Conservation (phyloP, 176 grass and related monocot genomes). For the Poa annua region DNA sequence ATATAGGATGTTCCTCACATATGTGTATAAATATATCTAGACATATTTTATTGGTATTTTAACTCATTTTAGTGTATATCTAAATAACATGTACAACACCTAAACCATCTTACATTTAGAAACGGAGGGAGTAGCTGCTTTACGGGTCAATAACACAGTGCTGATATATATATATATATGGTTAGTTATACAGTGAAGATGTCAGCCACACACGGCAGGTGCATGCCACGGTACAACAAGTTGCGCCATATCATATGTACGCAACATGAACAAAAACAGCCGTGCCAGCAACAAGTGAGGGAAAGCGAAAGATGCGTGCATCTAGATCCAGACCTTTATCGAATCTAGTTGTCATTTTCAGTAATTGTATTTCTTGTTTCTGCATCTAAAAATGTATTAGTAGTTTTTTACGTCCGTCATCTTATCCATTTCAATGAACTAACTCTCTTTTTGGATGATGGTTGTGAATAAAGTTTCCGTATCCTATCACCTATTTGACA, state of each 20-base stretch:
- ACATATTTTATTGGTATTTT: no score
- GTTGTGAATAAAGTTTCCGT: neutral
- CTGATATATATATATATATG: neutral
- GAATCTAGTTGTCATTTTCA: constrained; percentile 33
- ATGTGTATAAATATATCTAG: no score
- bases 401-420: neutral
- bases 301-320: constrained; percentile 54
- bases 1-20: no score
- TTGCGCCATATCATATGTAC: constrained; percentile 2
- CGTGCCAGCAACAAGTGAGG: constrained; percentile 25
- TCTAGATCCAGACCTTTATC: constrained; percentile 25
- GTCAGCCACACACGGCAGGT: neutral
- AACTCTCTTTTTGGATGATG: neutral
- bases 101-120: no score
- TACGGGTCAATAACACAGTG: neutral
- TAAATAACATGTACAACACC: no score
- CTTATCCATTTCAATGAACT: neutral
- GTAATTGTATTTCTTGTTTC: neutral
- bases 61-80: no score
- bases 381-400: neutral
- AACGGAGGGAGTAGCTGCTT: neutral
- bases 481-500: neutral
- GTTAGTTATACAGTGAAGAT: neutral
- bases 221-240: constrained; percentile 6
- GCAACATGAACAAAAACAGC: constrained; percentile 20